Percentiles rank a stretch among this genome's conserved stretches.
phyloP scores from a whole-genome alignment of 2,329 filamentous ascomycete genomes.

The Trichophyton verrucosum region DNA sequence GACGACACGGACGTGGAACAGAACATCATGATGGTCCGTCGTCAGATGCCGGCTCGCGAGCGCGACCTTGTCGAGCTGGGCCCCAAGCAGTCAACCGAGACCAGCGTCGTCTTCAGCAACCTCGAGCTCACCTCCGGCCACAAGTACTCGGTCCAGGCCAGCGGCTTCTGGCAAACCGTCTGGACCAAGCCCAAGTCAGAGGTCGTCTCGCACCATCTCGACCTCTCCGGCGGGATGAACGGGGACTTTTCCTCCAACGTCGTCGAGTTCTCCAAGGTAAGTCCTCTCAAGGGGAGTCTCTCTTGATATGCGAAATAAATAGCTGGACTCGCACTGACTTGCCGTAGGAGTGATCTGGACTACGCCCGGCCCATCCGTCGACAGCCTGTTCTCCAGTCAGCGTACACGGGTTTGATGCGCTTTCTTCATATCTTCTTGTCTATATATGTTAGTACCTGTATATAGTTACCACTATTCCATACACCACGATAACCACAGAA shows the following conservation, averaged over 20 bases:
- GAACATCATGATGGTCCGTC: slow-evolving; percentile 24
- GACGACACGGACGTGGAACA: slow-evolving; percentile 16
- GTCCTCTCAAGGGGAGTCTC: not conserved
- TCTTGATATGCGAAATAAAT: not conserved
- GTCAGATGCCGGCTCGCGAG: slow-evolving; percentile 21
- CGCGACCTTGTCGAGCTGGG: slow-evolving; percentile 24
- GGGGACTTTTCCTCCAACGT: slow-evolving; percentile 20
- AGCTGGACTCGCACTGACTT: not conserved
- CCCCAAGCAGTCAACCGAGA: slow-evolving; percentile 16
- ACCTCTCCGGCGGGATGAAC: slow-evolving; percentile 12
- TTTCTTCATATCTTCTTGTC: not conserved
- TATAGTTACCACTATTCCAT: not conserved
- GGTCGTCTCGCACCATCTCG: slow-evolving; percentile 17
- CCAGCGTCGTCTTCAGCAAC: slow-evolving; percentile 18
- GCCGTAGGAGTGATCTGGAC: not conserved
- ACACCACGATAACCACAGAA: not conserved
- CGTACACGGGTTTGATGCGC: too few species aligned
- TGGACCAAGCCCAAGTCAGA: slow-evolving; percentile 19
- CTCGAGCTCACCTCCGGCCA: slow-evolving; percentile 20
- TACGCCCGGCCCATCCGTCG: too few species aligned
- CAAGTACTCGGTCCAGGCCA: slow-evolving; percentile 23
- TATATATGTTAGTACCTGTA: not conserved
- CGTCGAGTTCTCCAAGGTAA: slow-evolving; percentile 8
- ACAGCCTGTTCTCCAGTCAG: too few species aligned
- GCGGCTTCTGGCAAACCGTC: slow-evolving; percentile 27